Evolutionary conservation across 192 early-diverging fungal species (phyloP).

Genomic region (Phlyctochytrium arcticum): DNA sequence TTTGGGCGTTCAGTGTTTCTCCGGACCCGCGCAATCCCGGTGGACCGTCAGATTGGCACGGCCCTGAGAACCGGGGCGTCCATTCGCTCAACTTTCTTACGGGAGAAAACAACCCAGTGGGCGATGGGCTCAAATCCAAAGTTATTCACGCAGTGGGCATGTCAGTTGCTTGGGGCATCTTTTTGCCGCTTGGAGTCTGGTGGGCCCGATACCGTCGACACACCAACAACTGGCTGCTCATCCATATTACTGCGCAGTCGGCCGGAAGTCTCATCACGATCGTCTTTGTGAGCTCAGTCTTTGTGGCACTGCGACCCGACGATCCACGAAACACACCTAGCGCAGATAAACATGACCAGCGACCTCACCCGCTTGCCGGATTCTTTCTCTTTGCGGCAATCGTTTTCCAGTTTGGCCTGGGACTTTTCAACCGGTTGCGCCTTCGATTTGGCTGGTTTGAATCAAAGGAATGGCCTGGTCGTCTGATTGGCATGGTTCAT

Average conservation of each 20-base stretch:
- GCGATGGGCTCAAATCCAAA: background rate
- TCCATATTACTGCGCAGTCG: slow-evolving; percentile 19
- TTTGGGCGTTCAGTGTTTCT: slow-evolving; percentile 16
- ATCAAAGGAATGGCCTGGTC: too few species aligned
- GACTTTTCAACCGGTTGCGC: slow-evolving; percentile 14
- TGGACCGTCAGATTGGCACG: background rate
- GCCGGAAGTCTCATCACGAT: slow-evolving; percentile 3
- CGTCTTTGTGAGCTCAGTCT: background rate
- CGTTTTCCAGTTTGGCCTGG: slow-evolving; percentile 20
- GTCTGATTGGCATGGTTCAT: background rate
- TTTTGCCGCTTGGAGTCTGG: slow-evolving; percentile 30
- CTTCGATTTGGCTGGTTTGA: slow-evolving; percentile 1
- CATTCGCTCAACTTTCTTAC: slow-evolving; percentile 12
- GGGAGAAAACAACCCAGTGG: background rate
- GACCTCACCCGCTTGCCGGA: slow-evolving; percentile 23
- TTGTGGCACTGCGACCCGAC: background rate
- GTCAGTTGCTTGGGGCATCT: slow-evolving; percentile 28
- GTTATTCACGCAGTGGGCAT: slow-evolving; percentile 25
- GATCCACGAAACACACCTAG: background rate
- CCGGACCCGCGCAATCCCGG: background rate
- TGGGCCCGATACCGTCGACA: slow-evolving; percentile 25
- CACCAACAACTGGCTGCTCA: slow-evolving; percentile 11
- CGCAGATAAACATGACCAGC: slow-evolving; percentile 2
- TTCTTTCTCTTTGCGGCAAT: slow-evolving; percentile 18
- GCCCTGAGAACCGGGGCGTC: slow-evolving; percentile 2